These are phyloP conservation scores for Colletotrichum sublineola DNA, from an alignment of 2,329 filamentous ascomycete species.

Conservation along the genomic window DNA sequence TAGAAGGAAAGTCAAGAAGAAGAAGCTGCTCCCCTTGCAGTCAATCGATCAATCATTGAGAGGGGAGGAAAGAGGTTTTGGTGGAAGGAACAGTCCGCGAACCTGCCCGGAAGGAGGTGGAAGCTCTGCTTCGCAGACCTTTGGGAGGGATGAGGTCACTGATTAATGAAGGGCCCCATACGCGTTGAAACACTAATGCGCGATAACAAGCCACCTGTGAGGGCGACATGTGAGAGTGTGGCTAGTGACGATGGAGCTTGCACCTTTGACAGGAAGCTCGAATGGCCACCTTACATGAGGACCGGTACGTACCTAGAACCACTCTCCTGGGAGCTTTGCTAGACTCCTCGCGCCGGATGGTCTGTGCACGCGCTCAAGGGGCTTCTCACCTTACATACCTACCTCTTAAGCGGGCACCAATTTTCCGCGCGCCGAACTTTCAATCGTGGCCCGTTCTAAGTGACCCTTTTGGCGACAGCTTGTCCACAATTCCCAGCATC, in stretches of 20 bases:
- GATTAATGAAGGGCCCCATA: conserved; percentile 35
- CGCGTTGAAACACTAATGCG: conserved; percentile 34
- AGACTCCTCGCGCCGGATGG: conserved; percentile 4
- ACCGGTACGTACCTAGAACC: not conserved
- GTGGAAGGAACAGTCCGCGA: conserved; percentile 17
- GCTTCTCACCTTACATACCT: conserved; percentile 27
- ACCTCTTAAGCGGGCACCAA: conserved; percentile 37
- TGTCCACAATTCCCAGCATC: conserved; percentile 44
- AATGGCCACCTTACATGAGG: conserved; percentile 6
- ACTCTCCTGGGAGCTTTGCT: not conserved
- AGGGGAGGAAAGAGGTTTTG: conserved; percentile 6
- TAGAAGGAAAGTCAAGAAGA: conserved; percentile 18
- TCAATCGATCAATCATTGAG: not conserved
- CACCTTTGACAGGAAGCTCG: conserved; percentile 1
- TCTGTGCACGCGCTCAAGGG: conserved; percentile 34
- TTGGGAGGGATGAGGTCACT: conserved; percentile 40
- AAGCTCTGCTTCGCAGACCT: conserved; percentile 27
- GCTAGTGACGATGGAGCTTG: conserved; percentile 20
- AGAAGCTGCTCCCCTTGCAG: conserved; percentile 32
- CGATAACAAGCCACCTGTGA: conserved; percentile 33
- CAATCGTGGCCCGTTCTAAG: conserved; percentile 42
- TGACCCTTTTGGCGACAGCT: conserved; percentile 46
- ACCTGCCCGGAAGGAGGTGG: conserved; percentile 30
- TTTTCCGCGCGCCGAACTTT: conserved; percentile 41
- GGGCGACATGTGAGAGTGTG: conserved; percentile 21